Percentiles rank a stretch among this genome's conserved stretches.
These are phyloP conservation scores for Dryas octopetala DNA, from an alignment of 306 rosid genomes.

Conservation along the genomic window DNA sequence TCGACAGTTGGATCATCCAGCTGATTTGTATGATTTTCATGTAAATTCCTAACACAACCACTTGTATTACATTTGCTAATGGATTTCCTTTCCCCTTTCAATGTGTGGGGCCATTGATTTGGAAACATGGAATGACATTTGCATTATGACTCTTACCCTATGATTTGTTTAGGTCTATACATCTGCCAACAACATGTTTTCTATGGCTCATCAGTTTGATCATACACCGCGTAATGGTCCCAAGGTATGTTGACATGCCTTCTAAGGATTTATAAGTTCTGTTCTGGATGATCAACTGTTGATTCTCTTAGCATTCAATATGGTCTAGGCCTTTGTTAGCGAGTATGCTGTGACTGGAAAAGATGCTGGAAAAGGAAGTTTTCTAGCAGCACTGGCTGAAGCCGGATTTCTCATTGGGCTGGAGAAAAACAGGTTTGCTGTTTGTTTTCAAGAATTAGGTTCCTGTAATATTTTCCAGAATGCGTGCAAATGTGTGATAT, in stretches of 20 bases:
- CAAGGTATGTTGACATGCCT: constrained; percentile 37
- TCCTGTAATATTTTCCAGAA: background rate
- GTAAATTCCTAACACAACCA: constrained; percentile 43
- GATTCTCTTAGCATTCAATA: constrained; percentile 17
- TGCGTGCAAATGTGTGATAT: background rate
- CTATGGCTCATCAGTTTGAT: constrained; percentile 56
- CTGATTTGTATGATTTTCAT: constrained; percentile 87
- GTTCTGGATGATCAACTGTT: background rate
- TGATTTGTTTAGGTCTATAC: constrained; percentile 61
- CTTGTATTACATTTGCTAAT: constrained; percentile 7
- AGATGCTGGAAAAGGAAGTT: constrained; percentile 84
- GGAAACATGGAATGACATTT: constrained; percentile 7
- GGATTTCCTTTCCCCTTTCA: background rate
- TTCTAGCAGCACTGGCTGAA: constrained; percentile 79
- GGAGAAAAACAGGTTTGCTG: constrained; percentile 75
- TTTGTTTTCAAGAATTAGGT: constrained; percentile 6
- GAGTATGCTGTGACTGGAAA: constrained; percentile 85
- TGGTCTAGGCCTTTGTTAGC: constrained; percentile 83
- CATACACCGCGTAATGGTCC: constrained; percentile 52
- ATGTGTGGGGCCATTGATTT: background rate
- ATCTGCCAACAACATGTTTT: constrained; percentile 63
- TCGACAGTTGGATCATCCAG: constrained; percentile 71
- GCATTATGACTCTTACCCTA: background rate
- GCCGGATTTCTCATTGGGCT: constrained; percentile 88
- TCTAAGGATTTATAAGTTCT: constrained; percentile 15